Evolutionary conservation across 73 alveolate genomes (phyloP), one percentile per base, ranked within the genome.

Genomic region (Diophrys appendiculata): DNA sequence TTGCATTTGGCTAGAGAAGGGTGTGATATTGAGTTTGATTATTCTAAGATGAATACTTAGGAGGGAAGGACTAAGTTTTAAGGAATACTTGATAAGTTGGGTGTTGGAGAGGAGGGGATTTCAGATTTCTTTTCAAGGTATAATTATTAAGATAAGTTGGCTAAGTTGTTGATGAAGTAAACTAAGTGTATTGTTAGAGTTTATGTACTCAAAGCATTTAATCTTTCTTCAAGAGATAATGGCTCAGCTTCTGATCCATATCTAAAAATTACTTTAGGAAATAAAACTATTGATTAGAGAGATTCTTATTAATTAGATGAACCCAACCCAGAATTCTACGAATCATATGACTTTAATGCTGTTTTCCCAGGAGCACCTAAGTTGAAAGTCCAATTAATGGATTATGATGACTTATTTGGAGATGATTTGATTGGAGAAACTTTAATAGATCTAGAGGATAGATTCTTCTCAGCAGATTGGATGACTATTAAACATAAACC

Each of bases 221-320:
- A 97, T 85, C 86, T 97, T 52, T 91, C 98, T 0, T 94, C 96
- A 69, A 97, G 93, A 83, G 99, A 97, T 77, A 78, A 55, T 52
- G 97, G 94, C 68, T 76, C 95, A 52, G 92, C 87, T 80, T 88
- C 96, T 69, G 99, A 97, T 83, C 99, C 99, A 11, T 97, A 97
- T 88, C 65, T 97, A 0, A 86, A 77, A 69, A 88, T 97, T 64
- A 91, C 86, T 75, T 87, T 93, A 18, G 98, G 98, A 0, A 93
- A 87, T 25, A 72, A 93, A 73, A 79, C 69, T 33, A 84, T 93
- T 74, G 89, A 95, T 76, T 98, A 92, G 65, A 81, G 91, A 69
- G 92, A 88, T 43, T 71, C 74, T 35, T 91, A 88, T 76, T 71
- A 73, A 67, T 80, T 77, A 30, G 97, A 97, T 80, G 84, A 92